phyloP scores from a whole-genome alignment of 495 filamentous ascomycete genomes.

The Penicillium turbatum region DNA sequence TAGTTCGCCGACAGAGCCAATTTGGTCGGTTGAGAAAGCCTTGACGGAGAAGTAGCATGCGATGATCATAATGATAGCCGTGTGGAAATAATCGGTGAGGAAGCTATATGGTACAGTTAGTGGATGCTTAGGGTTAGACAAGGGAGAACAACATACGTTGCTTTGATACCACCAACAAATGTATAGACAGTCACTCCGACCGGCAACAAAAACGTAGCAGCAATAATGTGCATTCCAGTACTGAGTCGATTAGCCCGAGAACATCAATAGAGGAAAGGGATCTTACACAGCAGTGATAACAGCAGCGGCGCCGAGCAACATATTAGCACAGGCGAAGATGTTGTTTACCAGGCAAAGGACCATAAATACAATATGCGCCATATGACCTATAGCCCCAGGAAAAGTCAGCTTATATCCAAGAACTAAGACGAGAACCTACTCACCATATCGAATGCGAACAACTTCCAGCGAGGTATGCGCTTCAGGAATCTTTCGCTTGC shows the following conservation, averaged over 20 bases:
- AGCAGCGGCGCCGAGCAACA: slow-evolving; percentile 41
- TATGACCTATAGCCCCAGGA: slow-evolving; percentile 15
- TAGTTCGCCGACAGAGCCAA: slow-evolving; percentile 41
- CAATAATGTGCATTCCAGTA: slow-evolving; percentile 46
- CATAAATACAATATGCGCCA: slow-evolving; percentile 42
- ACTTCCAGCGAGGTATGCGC: slow-evolving; percentile 45
- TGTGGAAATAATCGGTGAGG: slow-evolving; percentile 43
- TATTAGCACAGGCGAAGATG: slow-evolving; percentile 41
- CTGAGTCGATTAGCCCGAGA: slow-evolving; percentile 8
- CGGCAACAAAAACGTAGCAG: slow-evolving; percentile 41
- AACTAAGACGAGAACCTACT: background rate
- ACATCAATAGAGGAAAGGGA: background rate
- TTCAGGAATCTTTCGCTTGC: slow-evolving; percentile 44
- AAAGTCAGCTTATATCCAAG: background rate
- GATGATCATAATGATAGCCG: slow-evolving; percentile 46
- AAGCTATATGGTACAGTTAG: slow-evolving; percentile 27
- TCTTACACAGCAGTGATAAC: slow-evolving; percentile 35
- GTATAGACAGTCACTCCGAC: slow-evolving; percentile 44
- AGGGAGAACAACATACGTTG: slow-evolving; percentile 30
- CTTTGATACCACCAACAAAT: slow-evolving; percentile 46
- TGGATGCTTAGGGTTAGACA: background rate
- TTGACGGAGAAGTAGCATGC: slow-evolving; percentile 47
- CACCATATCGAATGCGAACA: slow-evolving; percentile 31
- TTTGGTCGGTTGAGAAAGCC: slow-evolving; percentile 31
- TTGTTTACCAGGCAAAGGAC: slow-evolving; percentile 41